Conservation (phyloP, 2,329 filamentous ascomycete species). For the Xylaria sp. region DNA sequence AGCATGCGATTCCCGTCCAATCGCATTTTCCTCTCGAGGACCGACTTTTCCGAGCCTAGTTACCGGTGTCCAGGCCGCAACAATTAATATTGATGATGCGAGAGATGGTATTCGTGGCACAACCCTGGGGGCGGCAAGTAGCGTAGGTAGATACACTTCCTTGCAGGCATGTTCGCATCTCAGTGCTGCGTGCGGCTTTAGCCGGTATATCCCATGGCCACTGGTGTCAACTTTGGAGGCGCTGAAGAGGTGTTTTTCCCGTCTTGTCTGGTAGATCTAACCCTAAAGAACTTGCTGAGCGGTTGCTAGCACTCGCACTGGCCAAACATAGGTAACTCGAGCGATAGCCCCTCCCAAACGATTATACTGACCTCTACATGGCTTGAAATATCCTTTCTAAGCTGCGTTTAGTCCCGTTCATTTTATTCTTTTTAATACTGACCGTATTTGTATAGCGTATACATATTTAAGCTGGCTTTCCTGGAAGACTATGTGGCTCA, state of each 20-base stretch:
- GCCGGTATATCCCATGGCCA: constrained; percentile 38
- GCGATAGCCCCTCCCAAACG: too few species aligned
- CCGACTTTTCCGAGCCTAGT: constrained; percentile 39
- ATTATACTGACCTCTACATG: too few species aligned
- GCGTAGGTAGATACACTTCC: constrained; percentile 35
- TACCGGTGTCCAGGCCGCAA: constrained; percentile 33
- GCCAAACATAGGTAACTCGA: background rate
- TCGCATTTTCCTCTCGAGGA: constrained; percentile 16
- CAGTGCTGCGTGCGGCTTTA: constrained; percentile 41
- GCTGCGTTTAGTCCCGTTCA: too few species aligned
- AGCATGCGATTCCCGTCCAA: constrained; percentile 21
- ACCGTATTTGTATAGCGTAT: background rate
- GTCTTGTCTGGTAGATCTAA: constrained; percentile 1
- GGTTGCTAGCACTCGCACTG: background rate
- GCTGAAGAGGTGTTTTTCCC: constrained; percentile 5
- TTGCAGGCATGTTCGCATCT: constrained; percentile 37
- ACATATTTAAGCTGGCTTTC: background rate
- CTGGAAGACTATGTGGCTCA: constrained; percentile 7
- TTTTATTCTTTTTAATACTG: background rate
- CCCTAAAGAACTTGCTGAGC: background rate
- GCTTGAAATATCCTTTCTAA: too few species aligned
- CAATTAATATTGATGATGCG: constrained; percentile 38
- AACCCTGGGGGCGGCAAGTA: constrained; percentile 22
- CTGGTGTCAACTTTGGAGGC: constrained; percentile 5
- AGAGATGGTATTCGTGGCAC: constrained; percentile 24